Conservation (phyloP, 129 eudicot species). For the Tagetes erecta region DNA sequence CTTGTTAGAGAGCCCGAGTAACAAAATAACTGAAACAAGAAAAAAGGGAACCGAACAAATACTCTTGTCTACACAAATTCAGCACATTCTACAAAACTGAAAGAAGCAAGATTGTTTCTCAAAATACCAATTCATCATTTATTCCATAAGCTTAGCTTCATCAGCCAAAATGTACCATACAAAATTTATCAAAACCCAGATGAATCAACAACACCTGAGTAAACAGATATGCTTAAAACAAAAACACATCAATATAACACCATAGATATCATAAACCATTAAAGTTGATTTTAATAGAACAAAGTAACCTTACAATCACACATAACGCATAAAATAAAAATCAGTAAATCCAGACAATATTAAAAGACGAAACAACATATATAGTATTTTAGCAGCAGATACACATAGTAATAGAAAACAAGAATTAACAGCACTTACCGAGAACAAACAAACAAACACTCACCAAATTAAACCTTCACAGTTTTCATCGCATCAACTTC, state of each 20-base stretch:
- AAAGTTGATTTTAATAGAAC: neutral
- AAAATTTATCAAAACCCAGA: too few species aligned
- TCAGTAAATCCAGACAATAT: constrained; percentile 13
- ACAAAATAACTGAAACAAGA: neutral
- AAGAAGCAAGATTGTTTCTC: neutral
- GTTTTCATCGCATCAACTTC: constrained; percentile 42
- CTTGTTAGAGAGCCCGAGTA: neutral
- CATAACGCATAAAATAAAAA: constrained; percentile 17
- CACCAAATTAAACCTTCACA: constrained; percentile 8
- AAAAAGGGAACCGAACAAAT: neutral
- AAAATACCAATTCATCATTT: too few species aligned
- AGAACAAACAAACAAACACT: neutral
- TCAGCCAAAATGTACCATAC: too few species aligned
- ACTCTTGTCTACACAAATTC: neutral
- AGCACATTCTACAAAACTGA: neutral
- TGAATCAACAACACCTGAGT: neutral
- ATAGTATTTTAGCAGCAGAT: constrained; percentile 4
- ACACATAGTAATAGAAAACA: constrained; percentile 30
- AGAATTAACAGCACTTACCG: constrained; percentile 19
- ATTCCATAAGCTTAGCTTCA: too few species aligned
- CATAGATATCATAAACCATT: neutral
- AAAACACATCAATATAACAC: neutral
- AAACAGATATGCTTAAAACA: neutral
- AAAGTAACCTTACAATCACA: constrained; percentile 15
- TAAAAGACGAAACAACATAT: neutral